Evolutionary conservation across 1,284 basidiomycete species (phyloP), one percentile per base, ranked within the genome.

Genomic region (Irpex sp.): DNA sequence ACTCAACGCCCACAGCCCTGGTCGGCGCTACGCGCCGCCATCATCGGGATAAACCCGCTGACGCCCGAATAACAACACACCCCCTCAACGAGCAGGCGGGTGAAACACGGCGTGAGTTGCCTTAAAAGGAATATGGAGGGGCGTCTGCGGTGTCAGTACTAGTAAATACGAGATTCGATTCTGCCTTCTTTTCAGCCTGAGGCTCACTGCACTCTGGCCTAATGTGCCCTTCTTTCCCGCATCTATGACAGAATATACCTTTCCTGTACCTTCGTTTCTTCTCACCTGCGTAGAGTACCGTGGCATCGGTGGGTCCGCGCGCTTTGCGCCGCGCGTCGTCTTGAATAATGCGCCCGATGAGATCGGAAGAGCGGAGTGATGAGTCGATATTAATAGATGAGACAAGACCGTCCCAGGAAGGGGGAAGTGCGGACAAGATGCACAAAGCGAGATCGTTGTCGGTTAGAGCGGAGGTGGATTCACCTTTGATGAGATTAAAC

Each of bases 201-300:
- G 9, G 48, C 17, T 49, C 48, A 13, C 17, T 19, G 26, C 64
- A 65, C 21, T 62, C 61, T 6, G 57, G 58, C n/a, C 21, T 13
- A 17, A 62, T 56, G 36, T 65, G 64, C 6, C 64, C 64, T 63
- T 65, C 64, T 4, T 58, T 57, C 11, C 58, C 52, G 44, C 64
- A 65, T 37, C 48, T 51, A 57, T 62, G 58, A 37, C 64, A 62
- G 58, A 3, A 26, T 34, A 65, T 60, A 9, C 64, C 64, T 5
- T 31, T 19, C 1, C 59, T 4, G 55, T 58, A 64, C 19, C 59
- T 61, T 5, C 38, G 40, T 37, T 60, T 60, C 62, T 55, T 57
- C 51, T n/a, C 36, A 5, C 6, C 6, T 13, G 52, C 31, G n/a
- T 11, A 13, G 17, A 49, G 17, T 26, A 21, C 31, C 5, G 38